Evolutionary conservation across 2,329 filamentous ascomycete genomes (phyloP), one percentile per base, ranked within the genome.

Genomic region (Chaetomium strumarium): DNA sequence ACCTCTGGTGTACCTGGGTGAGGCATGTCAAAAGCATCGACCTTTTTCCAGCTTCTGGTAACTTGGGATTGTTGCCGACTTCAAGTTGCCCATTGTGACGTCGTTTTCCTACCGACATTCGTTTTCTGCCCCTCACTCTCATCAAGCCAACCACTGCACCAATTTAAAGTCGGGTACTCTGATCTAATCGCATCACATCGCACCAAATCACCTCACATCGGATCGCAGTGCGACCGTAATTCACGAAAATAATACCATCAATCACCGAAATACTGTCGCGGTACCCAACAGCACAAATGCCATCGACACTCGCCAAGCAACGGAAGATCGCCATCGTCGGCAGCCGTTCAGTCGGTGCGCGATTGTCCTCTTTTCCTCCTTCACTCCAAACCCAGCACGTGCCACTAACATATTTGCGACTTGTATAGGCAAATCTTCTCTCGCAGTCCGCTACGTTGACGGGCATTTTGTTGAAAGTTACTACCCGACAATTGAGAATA

Each of bases 401-500:
- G n/a, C 13, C n/a, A 36, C 19, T 40, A 10, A 40, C 40, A 33
- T 19, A 12, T 38, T 37, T 14, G n/a, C 31, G 14, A 43, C 14
- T 30, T 17, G 34, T 10, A 4, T 36, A 97, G 93, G 93, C 71
- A 99, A 99, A 78, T 96, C 90, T 19, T 97, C 92, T 50, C 83
- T 99, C 60, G 95, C 93, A 12, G 93, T 97, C 44, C 92, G 92
- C 68, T 97, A 93, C 67, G 92, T 96, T 67, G 93, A 99, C 69
- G 90, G 90, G 58, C 91, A 96, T 73, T 99, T 99, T 68, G 92
- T 99, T 66, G 93, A 99, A 71, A 95, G 88, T 71, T 99, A 99
- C 74, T 99, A 99, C 70, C 93, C 93, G 34, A 99, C 93, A 38
- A 97, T 99, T 66, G 93, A 99, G 72, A 99, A 97, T 71, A 97